Conservation (phyloP, 768 basidiomycete species). For the Lenzites betulinus region DNA sequence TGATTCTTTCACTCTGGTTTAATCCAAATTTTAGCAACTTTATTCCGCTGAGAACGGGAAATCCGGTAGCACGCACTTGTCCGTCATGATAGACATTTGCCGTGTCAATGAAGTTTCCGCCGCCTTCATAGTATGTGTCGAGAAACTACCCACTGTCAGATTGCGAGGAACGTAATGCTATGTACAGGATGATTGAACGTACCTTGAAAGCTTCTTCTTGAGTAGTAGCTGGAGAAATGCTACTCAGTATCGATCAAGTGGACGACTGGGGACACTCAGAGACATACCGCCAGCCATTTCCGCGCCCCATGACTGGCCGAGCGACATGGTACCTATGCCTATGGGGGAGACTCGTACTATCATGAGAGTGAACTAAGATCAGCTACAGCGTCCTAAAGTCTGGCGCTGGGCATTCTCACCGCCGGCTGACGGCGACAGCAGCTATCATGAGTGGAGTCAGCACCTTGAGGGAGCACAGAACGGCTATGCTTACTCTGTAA, state of each 20-base stretch:
- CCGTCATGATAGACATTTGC: constrained; percentile 35
- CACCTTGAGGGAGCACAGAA: background rate
- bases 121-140: constrained; percentile 44
- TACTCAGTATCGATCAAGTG: background rate
- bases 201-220: constrained; percentile 6
- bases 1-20: constrained; percentile 33
- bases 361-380: too few species aligned
- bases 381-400: too few species aligned
- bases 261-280: background rate
- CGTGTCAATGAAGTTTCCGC: constrained; percentile 52
- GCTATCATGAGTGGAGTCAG: background rate
- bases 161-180: too few species aligned
- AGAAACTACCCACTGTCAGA: constrained; percentile 35
- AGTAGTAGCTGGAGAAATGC: background rate
- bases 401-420: background rate
- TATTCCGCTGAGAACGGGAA: constrained; percentile 25
- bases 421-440: constrained; percentile 2
- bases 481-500: background rate
- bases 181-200: too few species aligned
- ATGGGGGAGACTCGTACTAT: constrained; percentile 8
- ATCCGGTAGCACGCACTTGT: background rate
- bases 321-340: constrained; percentile 1
- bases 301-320: background rate
- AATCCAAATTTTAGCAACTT: constrained; percentile 7
- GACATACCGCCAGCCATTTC: background rate